Base-by-base conservation (phyloP, 305 asterid genomes). In the Solanum hybrid region DNA sequence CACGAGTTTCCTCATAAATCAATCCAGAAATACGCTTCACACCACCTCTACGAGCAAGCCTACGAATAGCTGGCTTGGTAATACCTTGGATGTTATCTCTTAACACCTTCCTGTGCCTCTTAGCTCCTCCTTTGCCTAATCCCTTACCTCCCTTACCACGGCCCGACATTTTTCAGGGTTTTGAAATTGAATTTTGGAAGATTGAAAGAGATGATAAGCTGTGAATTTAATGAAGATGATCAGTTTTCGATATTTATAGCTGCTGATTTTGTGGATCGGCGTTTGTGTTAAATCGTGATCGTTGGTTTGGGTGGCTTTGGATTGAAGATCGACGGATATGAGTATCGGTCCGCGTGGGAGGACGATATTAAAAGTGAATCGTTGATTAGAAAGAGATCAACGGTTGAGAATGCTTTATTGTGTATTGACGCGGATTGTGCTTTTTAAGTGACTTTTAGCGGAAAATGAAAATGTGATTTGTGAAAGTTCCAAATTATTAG, bases 81-180 rank as follows among this genome's bases (percentile, higher is more conserved):
- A 92, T 92, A 0, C 94, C 94, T 13, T 92, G 94, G 29, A 92
- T 92, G 86, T 92, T 92, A 29, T 92, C 94, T 10, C 94, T 71
- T 3, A 92, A 76, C 0, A 92, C 94, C 82, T 92, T 92, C 83
- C 94, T 78, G 71, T 92, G 94, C 86, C 94, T 87, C 91, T 92
- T 92, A 6, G 94, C 94, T 87, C 94, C 93, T 31, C 94, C 94
- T 89, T 92, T 92, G 9, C 94, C 94, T 89, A 92, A 90, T 0
- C 94, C 94, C 69, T 92, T 92, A 1, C 94, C 94, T 83, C 94
- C 94, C 89, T 92, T 92, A 3, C 94, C 94, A 46, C 93, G 93
- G 18, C 91, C 91, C 3, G 91, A 90, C 91, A 90, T 90, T 24
- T 86, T 77, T 5, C 33, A 29, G 16, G 75, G 57, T 39, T 11